These are phyloP conservation scores for Orbilia brochopaga DNA, from an alignment of 2,329 filamentous ascomycete genomes.

Conservation along the genomic window DNA sequence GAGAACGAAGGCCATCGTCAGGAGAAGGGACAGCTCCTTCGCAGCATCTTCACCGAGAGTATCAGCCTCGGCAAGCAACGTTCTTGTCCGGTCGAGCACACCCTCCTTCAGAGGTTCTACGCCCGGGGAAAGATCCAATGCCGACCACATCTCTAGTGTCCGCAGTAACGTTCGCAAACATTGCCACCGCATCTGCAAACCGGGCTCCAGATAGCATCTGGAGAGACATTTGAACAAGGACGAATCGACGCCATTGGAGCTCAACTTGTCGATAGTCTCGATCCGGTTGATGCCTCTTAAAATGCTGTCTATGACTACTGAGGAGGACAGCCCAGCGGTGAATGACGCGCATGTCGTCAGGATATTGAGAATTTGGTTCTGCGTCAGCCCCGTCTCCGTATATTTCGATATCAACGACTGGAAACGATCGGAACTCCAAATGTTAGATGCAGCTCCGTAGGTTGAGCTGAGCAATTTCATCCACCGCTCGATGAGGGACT, in stretches of 20 bases:
- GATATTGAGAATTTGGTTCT: conserved; percentile 24
- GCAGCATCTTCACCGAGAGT: not conserved
- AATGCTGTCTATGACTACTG: conserved; percentile 37
- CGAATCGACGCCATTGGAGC: conserved; percentile 6
- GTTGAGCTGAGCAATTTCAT: conserved; percentile 8
- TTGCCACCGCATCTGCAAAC: conserved; percentile 17
- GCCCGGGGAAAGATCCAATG: not conserved
- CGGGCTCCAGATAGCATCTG: not conserved
- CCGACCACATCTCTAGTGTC: conserved; percentile 37
- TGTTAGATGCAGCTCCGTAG: not conserved
- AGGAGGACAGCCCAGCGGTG: conserved; percentile 4
- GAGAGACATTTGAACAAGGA: conserved; percentile 17
- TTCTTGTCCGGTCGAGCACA: conserved; percentile 10
- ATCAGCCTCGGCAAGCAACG: not conserved
- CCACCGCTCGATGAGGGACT: conserved; percentile 31
- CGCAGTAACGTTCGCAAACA: conserved; percentile 19
- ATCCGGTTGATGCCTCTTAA: conserved; percentile 29
- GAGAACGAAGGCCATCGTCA: conserved; percentile 20
- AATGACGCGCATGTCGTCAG: conserved; percentile 14
- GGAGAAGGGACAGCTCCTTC: conserved; percentile 25
- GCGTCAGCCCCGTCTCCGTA: conserved; percentile 26
- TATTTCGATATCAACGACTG: conserved; percentile 34
- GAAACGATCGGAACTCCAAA: conserved; percentile 37
- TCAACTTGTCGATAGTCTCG: conserved; percentile 38
- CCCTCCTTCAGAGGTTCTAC: conserved; percentile 2